phyloP scores from a whole-genome alignment of 2,329 filamentous ascomycete species.

The Alternaria rosae region DNA sequence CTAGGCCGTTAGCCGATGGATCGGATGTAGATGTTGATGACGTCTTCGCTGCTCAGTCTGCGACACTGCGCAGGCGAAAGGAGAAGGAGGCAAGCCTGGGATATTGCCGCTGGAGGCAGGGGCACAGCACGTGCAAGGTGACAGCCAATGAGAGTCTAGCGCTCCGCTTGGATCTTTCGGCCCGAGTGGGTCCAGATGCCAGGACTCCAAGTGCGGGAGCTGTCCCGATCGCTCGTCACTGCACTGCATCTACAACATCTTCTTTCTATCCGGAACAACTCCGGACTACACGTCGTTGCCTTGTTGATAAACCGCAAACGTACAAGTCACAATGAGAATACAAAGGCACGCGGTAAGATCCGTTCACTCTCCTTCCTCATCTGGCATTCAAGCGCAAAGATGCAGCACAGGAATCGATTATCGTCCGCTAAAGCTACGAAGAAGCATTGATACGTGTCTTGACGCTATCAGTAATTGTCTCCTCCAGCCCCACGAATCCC shows the following conservation, averaged over 20 bases:
- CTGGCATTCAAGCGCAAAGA: neutral
- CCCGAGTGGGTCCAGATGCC: neutral
- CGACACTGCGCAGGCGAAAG: neutral
- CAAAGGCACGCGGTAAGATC: neutral
- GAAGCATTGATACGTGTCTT: constrained; percentile 6
- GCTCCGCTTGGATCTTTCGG: neutral
- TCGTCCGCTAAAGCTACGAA: neutral
- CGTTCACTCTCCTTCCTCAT: neutral
- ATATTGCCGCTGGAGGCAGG: no score
- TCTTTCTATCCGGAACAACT: neutral
- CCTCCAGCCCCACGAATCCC: constrained; percentile 12
- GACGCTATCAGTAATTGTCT: constrained; percentile 12
- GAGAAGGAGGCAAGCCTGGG: neutral
- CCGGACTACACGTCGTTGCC: neutral
- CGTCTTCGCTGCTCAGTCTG: neutral
- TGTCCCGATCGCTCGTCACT: neutral
- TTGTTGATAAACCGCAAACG: neutral
- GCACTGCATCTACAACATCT: neutral
- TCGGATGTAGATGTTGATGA: neutral
- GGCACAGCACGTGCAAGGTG: neutral
- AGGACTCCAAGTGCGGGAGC: neutral
- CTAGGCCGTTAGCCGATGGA: neutral
- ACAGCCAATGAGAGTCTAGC: neutral
- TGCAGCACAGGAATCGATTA: neutral
- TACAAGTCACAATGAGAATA: neutral